A percentile compares a stretch with the other conserved stretches of the same genome.
Conservation (phyloP, 768 basidiomycete species). For the Suillus bovinus region DNA sequence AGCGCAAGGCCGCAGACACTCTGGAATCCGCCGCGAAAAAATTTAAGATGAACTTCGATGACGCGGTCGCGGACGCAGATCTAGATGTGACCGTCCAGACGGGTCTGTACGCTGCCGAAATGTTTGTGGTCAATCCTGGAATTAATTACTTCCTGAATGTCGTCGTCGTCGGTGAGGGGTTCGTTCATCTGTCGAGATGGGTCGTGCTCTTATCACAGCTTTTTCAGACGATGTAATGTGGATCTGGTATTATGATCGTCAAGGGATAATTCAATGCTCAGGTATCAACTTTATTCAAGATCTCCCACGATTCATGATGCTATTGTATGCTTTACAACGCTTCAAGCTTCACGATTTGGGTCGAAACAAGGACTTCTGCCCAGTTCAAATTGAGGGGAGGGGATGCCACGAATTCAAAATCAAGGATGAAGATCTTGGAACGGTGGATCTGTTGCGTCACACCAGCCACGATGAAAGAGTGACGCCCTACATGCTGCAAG, state of each 20-base stretch:
- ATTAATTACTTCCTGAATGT: neutral
- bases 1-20: neutral
- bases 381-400: neutral
- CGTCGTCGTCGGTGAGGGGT: neutral
- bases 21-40: neutral
- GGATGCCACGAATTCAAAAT: neutral
- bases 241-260: constrained; percentile 2
- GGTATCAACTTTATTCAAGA: neutral
- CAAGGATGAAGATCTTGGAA: neutral
- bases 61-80: neutral
- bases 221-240: constrained; percentile 2
- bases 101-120: neutral
- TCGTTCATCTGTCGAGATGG: neutral
- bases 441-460: neutral
- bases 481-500: neutral
- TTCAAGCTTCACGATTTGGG: neutral
- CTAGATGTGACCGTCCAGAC: neutral
- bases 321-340: neutral
- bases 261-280: fast-evolving
- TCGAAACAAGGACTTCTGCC: neutral
- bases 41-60: neutral
- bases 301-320: neutral
- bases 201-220: neutral
- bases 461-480: neutral
- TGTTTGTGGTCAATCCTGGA: neutral